Percentiles rank a stretch among this genome's conserved stretches.
Evolutionary conservation across 208 protist species (phyloP).

Genomic region (Trypanosoma cruzi): DNA sequence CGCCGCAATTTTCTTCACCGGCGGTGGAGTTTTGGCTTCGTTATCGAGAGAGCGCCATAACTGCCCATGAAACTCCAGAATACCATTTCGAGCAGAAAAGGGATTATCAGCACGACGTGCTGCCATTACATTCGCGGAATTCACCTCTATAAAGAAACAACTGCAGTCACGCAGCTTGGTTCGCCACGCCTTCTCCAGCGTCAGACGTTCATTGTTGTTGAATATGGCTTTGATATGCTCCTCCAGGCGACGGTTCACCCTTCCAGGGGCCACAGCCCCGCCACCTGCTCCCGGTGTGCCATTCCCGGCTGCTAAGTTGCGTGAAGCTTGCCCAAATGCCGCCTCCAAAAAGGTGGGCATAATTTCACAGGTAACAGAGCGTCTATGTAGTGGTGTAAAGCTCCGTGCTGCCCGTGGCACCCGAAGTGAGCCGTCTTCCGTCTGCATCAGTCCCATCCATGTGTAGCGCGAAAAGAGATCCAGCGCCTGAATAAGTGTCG

Average conservation of each 20-base stretch:
- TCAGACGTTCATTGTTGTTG: constrained; percentile 67
- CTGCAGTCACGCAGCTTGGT: constrained; percentile 42
- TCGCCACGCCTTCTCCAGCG: constrained; percentile 56
- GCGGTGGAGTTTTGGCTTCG: constrained; percentile 39
- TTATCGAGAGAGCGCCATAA: constrained; percentile 61
- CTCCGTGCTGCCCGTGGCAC: constrained; percentile 44
- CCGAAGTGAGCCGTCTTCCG: constrained; percentile 63
- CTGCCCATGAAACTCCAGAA: constrained; percentile 72
- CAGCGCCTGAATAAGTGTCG: constrained; percentile 66
- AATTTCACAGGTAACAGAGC: constrained; percentile 77
- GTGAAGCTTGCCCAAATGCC: constrained; percentile 36
- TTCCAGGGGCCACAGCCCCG: constrained; percentile 14
- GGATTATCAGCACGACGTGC: constrained; percentile 88
- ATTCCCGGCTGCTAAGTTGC: constrained; percentile 18
- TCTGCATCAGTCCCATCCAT: constrained; percentile 87
- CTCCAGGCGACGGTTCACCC: constrained; percentile 53
- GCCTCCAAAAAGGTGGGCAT: constrained; percentile 82
- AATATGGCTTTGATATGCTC: constrained; percentile 81
- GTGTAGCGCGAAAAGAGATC: constrained; percentile 87
- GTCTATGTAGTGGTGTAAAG: constrained; percentile 73
- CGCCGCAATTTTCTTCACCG: constrained; percentile 41
- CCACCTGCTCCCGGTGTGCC: background rate
- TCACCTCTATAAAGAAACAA: constrained; percentile 74
- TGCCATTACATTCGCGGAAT: constrained; percentile 74
- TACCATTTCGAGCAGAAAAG: constrained; percentile 81